Base-by-base conservation (phyloP, 148 eudicot genomes). In the Dysphania ambrosioides region DNA sequence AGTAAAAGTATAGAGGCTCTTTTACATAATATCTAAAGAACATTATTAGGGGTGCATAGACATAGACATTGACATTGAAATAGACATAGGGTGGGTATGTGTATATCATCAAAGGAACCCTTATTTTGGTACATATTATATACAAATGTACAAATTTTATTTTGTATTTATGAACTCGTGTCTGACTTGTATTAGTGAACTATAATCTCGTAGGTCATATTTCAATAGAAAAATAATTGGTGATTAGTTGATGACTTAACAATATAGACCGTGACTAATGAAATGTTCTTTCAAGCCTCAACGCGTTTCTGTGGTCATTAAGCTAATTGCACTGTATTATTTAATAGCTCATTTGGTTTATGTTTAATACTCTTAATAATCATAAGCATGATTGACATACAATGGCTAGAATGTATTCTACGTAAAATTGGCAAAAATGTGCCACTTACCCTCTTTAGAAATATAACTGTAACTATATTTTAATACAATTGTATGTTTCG, bases 271-370 rank as follows among this genome's bases (percentile, higher is more conserved):
- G 26, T 74, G 75, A 79, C 74, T 68, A 23, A 2, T 71, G 35
- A 42, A 47, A 70, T 60, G 62, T 42, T 61, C 32, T 75, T 53
- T 32, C 34, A 24, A 75, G 47, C 42, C 68, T 74, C 34, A 57
- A 71, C 82, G 75, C 79, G 79, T 24, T 65, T 34, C 31, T 71
- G 41, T 80, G 36, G 75, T 79, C 72, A 74, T 51, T n/a, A 56
- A 32, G n/a, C 27, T 66, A 44, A 42, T 64, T 42, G 68, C 7
- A 10, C 44, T 49, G 26, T 30, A 47, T 47, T 71, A 34, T n/a
- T 40, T 70, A 70, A 30, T 38, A 32, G 51, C 7, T 41, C 36
- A 59, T 70, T 75, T 19, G 21, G 7, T 35, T 61, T 18, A 21
- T 47, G 34, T 51, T 70, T 38, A 13, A n/a, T 75, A 35, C 31